These are phyloP conservation scores for Epichloe baconii DNA, from an alignment of 2,329 filamentous ascomycete genomes.

Conservation along the genomic window DNA sequence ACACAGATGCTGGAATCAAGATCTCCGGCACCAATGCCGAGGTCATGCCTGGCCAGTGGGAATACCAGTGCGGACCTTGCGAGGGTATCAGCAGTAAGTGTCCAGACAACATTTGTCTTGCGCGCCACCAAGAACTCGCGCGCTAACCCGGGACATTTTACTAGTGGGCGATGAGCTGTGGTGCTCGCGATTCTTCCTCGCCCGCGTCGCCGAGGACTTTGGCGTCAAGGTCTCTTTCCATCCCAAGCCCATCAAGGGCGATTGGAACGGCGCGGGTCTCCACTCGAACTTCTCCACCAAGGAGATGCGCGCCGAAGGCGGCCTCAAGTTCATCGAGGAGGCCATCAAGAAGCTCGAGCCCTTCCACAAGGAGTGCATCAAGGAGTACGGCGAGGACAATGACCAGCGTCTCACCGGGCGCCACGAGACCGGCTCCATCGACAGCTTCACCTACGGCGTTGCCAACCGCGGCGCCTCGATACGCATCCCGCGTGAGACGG, in stretches of 20 bases:
- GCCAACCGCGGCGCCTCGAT: conserved; percentile 93
- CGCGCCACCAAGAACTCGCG: too few species aligned
- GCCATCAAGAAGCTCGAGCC: conserved; percentile 72
- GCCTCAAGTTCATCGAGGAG: conserved; percentile 88
- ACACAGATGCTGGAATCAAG: conserved; percentile 58
- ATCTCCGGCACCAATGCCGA: conserved; percentile 99
- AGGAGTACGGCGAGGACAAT: conserved; percentile 93
- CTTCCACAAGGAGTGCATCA: conserved; percentile 73
- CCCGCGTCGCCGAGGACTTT: conserved; percentile 90
- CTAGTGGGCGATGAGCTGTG: conserved; percentile 91
- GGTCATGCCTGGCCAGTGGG: conserved; percentile 84
- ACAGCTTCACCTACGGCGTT: conserved; percentile 86
- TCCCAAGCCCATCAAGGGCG: conserved; percentile 88
- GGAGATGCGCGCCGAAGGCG: conserved; percentile 79
- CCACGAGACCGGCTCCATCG: conserved; percentile 89
- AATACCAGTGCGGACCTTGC: conserved; percentile 93
- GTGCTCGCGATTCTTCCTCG: conserved; percentile 69
- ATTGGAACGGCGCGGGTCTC: conserved; percentile 89
- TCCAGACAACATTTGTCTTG: background rate
- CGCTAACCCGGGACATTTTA: background rate
- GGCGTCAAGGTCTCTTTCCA: conserved; percentile 90
- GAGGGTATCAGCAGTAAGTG: conserved; percentile 65
- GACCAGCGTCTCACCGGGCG: conserved; percentile 82
- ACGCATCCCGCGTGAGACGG: conserved; percentile 76
- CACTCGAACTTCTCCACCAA: conserved; percentile 90